Percentiles rank a stretch among this genome's conserved stretches.
phyloP scores from a whole-genome alignment of 1,284 basidiomycete species.

The Trametes hirsuta region DNA sequence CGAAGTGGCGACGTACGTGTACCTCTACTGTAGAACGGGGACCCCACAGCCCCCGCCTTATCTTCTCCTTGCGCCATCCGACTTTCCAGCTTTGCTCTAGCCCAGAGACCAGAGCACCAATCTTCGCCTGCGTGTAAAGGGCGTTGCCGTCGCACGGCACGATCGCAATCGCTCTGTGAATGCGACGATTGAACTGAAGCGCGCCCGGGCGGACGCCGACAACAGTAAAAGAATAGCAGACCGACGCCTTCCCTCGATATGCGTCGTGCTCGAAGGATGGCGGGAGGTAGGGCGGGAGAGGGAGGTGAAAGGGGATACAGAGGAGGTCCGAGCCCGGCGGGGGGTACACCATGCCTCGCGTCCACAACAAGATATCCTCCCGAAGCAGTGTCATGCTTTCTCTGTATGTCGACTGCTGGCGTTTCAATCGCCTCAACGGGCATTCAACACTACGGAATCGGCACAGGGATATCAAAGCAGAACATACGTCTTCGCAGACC shows the following conservation, averaged over 20 bases:
- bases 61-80: constrained; percentile 9
- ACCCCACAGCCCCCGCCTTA: constrained; percentile 29
- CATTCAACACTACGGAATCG: constrained; percentile 7
- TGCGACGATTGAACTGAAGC: constrained; percentile 18
- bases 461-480: neutral
- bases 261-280: constrained; percentile 27
- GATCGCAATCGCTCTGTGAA: constrained; percentile 21
- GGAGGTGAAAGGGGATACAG: constrained; percentile 27
- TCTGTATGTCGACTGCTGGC: neutral
- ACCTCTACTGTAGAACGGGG: constrained; percentile 23
- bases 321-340: constrained; percentile 23
- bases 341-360: constrained; percentile 19
- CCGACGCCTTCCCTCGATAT: neutral
- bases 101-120: neutral
- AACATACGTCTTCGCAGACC: neutral
- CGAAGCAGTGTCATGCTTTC: constrained; percentile 9
- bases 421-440: constrained; percentile 7
- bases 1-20: constrained; percentile 11
- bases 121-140: constrained; percentile 6
- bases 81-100: constrained; percentile 11
- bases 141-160: constrained; percentile 16
- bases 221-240: constrained; percentile 25
- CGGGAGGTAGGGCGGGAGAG: constrained; percentile 23
- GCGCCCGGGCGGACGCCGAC: constrained; percentile 25
- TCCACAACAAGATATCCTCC: constrained; percentile 24